Evolutionary conservation across 768 basidiomycete genomes (phyloP).

Genomic region (Phylloporus arenicola): DNA sequence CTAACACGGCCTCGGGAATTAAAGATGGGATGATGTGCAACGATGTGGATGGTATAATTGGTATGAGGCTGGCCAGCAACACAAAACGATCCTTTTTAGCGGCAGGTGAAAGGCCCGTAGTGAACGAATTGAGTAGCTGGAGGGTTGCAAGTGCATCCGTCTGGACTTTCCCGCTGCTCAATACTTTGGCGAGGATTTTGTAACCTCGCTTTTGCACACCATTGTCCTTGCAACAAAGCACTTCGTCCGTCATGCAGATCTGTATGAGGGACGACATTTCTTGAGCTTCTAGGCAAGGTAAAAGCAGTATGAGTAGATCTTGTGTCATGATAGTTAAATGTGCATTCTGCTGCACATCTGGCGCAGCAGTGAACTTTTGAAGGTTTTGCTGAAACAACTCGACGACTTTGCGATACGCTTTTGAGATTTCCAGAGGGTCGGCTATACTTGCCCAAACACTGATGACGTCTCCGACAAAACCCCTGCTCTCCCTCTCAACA

Average conservation of each 20-base stretch:
- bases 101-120: constrained; percentile 64
- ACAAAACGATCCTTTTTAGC: constrained; percentile 93
- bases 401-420: constrained; percentile 75
- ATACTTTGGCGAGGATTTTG: constrained; percentile 72
- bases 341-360: constrained; percentile 31
- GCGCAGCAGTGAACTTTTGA: constrained; percentile 32
- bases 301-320: constrained; percentile 81
- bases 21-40: constrained; percentile 84
- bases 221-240: constrained; percentile 75
- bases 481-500: constrained; percentile 65
- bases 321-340: constrained; percentile 58
- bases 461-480: constrained; percentile 84
- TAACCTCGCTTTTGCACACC: constrained; percentile 95
- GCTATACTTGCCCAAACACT: constrained; percentile 82
- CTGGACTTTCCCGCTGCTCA: constrained; percentile 56
- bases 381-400: constrained; percentile 66
- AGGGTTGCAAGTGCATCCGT: constrained; percentile 56
- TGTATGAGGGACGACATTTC: constrained; percentile 65
- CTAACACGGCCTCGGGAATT: constrained; percentile 90
- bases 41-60: constrained; percentile 58
- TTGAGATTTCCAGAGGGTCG: constrained; percentile 69
- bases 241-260: constrained; percentile 58
- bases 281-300: constrained; percentile 61
- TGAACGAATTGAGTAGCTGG: constrained; percentile 57
- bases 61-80: constrained; percentile 65